Evolutionary conservation across 139 green algal genomes (phyloP), one percentile per base, ranked within the genome.

Genomic region (Edaphochlamys debaryana): DNA sequence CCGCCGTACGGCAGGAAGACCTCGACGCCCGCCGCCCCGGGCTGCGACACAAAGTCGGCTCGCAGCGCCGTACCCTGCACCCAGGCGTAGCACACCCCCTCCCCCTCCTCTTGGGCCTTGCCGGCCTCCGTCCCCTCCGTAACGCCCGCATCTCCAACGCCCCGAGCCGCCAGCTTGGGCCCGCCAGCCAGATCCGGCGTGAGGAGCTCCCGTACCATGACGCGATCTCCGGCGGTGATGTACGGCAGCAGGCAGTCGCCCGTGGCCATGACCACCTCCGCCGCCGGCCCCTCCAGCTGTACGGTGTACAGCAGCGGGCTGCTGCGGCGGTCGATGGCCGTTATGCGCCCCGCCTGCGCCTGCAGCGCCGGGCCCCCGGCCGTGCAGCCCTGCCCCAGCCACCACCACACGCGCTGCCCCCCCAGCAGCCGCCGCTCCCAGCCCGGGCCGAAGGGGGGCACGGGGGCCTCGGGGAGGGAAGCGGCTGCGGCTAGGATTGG

Each of bases 261-360:
- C 8, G 76, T 82, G 17, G 76, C 76, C 3, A 82, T 82, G 22
- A 82, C 66, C 17, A 19, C 67, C 42, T 73, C 54, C 0, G 41
- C 60, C 34, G 63, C 32, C 30, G 37, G 13, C 8, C 11, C 38
- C 17, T 82, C 76, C 30, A 82, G 64, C n/a, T 63, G 60, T 15
- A 82, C 76, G 4, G 23, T 45, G 76, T 67, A 82, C n/a, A 82
- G 62, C 76, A 82, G 42, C 42, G 76, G 76, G 37, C 54, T 45
- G 45, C 63, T 74, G 30, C 76, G 62, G n/a, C 76, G 76, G 45
- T 82, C 76, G 32, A 82, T 73, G 42, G 76, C n/a, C 20, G 13
- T 32, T 20, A 82, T 66, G 34, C 8, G 62, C 4, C 76, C 76
- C 2, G 37, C 3, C 41, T 66, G 63, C 62, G 41, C 76, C 63